phyloP scores from a whole-genome alignment of 495 filamentous ascomycete genomes.

The Chaetomium tenue region DNA sequence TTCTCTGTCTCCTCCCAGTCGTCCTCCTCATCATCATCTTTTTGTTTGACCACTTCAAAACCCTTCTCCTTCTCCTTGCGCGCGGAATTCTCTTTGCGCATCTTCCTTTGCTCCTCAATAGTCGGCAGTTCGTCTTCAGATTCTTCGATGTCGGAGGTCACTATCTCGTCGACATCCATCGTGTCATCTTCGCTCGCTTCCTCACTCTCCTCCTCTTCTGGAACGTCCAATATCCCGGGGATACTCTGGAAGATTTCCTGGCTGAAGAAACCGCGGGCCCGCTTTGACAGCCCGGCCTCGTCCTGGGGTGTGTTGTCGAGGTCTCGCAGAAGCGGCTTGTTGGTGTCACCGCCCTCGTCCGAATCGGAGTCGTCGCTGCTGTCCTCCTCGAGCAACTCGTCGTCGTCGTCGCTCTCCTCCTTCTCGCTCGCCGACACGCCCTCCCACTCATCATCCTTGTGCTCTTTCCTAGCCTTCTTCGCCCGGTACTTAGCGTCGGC shows the following conservation, averaged over 20 bases:
- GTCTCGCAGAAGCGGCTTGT: conserved; percentile 50
- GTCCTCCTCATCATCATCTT: conserved; percentile 48
- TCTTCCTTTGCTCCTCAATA: conserved; percentile 23
- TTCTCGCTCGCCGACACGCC: conserved; percentile 75
- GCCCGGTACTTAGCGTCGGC: conserved; percentile 81
- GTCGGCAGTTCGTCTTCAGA: conserved; percentile 24
- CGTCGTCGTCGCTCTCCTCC: conserved; percentile 53
- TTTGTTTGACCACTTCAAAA: conserved; percentile 56
- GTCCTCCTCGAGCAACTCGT: conserved; percentile 50
- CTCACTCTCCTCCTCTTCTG: conserved; percentile 51
- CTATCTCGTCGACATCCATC: conserved; percentile 30
- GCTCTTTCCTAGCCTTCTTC: conserved; percentile 80
- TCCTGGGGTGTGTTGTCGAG: conserved; percentile 49
- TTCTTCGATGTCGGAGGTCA: conserved; percentile 3
- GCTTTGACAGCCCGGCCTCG: conserved; percentile 65
- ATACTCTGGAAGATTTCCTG: conserved; percentile 93
- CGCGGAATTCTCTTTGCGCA: conserved; percentile 5
- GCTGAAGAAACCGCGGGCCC: conserved; percentile 84
- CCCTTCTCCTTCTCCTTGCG: conserved; percentile 26
- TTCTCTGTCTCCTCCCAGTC: conserved; percentile 68
- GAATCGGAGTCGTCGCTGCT: conserved; percentile 56
- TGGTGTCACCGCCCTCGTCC: conserved; percentile 36
- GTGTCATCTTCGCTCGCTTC: conserved; percentile 52
- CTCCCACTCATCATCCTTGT: conserved; percentile 85
- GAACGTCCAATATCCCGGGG: conserved; percentile 53